Conservation (phyloP, 768 basidiomycete species). For the Podaxis sp. region DNA sequence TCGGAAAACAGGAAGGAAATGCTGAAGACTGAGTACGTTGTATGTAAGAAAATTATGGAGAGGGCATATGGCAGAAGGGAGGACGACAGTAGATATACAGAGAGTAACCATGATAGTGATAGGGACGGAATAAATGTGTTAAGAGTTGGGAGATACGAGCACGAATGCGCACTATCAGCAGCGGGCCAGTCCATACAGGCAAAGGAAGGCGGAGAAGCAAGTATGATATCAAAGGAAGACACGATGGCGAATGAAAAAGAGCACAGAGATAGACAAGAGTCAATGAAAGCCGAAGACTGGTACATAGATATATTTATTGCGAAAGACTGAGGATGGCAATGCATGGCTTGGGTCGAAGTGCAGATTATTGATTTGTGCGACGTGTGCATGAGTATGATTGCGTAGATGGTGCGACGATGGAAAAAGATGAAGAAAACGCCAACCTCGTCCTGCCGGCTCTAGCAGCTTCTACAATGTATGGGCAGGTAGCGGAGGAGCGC, state of each 20-base stretch:
- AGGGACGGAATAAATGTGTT: conserved; percentile 1
- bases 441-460: conserved; percentile 36
- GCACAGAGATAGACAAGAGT: conserved; percentile 20
- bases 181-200: conserved; percentile 7
- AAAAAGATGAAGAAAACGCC: conserved; percentile 18
- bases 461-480: conserved; percentile 42
- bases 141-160: conserved; percentile 11
- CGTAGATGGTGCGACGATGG: conserved; percentile 22
- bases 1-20: not conserved
- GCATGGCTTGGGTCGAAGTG: conserved; percentile 14
- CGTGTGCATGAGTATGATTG: conserved; percentile 16
- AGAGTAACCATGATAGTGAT: conserved; percentile 14
- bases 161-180: conserved; percentile 8
- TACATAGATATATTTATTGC: conserved; percentile 21
- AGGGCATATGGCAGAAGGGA: conserved; percentile 6
- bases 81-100: conserved; percentile 15
- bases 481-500: conserved; percentile 19
- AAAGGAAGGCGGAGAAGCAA: not conserved
- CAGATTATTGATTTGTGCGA: conserved; percentile 14
- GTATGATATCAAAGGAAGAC: conserved; percentile 8
- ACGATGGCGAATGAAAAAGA: conserved; percentile 9
- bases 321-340: conserved; percentile 14
- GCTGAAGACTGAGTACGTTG: not conserved
- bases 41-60: conserved; percentile 3
- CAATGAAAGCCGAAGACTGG: conserved; percentile 16